Conservation (phyloP, 371 early-diverging fungal genomes). For the Gilbertella persicaria region DNA sequence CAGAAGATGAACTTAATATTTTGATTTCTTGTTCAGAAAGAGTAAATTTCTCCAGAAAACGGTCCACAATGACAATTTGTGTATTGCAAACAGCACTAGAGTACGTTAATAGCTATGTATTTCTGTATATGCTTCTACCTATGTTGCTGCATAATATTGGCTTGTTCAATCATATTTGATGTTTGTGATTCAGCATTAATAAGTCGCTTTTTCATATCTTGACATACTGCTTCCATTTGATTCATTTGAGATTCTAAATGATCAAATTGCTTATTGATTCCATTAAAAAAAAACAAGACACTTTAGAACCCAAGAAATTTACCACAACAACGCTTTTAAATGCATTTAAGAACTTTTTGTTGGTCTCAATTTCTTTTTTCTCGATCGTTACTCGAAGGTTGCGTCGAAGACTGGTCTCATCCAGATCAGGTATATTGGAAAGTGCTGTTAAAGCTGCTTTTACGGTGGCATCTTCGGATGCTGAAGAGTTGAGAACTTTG, state of each 20-base stretch:
- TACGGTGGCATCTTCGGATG: conserved; percentile 55
- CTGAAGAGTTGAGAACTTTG: conserved; percentile 56
- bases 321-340: conserved; percentile 68
- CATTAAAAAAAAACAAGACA: neutral
- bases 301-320: conserved; percentile 1
- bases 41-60: conserved; percentile 72
- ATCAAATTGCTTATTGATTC: conserved; percentile 52
- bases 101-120: neutral
- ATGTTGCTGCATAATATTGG: conserved; percentile 62
- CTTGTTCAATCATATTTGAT: conserved; percentile 65
- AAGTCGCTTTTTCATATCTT: conserved; percentile 65
- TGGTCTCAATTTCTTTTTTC: conserved; percentile 61
- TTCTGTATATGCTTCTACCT: conserved; percentile 37
- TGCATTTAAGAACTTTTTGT: conserved; percentile 61
- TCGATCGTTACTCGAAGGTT: conserved; percentile 76
- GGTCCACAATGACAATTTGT: conserved; percentile 53
- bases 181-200: conserved; percentile 57
- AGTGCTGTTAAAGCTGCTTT: conserved; percentile 68
- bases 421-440: conserved; percentile 66
- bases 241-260: conserved; percentile 56
- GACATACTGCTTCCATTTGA: conserved; percentile 58
- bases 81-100: conserved; percentile 54
- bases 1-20: conserved; percentile 51
- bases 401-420: conserved; percentile 57
- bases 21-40: conserved; percentile 66